phyloP scores from a whole-genome alignment of 2,329 filamentous ascomycete genomes.

The Cladosporium sp. region DNA sequence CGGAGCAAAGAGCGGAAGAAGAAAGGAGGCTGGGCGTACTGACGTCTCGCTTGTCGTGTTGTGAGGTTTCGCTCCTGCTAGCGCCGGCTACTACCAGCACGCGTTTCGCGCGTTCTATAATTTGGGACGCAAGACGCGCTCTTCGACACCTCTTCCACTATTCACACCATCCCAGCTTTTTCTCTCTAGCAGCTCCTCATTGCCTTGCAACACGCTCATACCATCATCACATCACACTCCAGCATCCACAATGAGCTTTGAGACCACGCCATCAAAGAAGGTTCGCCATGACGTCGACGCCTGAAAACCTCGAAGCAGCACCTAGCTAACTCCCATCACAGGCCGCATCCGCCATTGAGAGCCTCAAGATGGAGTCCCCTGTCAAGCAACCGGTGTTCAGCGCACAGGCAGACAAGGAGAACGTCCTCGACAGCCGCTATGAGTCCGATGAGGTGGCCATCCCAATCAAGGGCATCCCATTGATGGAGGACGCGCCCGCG shows the following conservation, averaged over 20 bases:
- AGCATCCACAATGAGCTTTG: conserved; percentile 52
- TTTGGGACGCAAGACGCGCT: neutral
- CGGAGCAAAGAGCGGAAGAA: neutral
- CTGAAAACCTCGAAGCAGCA: conserved; percentile 36
- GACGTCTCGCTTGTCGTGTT: conserved; percentile 10
- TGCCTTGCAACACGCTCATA: conserved; percentile 5
- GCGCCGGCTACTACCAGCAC: conserved; percentile 4
- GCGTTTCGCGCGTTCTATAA: conserved; percentile 15
- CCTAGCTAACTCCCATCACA: conserved; percentile 48
- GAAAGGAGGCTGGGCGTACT: conserved; percentile 10
- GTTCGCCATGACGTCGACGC: conserved; percentile 53
- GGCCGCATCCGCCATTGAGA: conserved; percentile 84
- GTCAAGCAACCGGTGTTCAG: conserved; percentile 85
- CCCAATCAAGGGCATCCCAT: conserved; percentile 54
- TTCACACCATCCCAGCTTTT: conserved; percentile 1
- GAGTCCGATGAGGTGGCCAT: conserved; percentile 58
- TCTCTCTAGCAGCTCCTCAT: conserved; percentile 12
- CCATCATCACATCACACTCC: conserved; percentile 6
- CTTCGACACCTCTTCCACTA: conserved; percentile 2
- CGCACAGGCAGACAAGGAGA: conserved; percentile 74
- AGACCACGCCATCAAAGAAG: conserved; percentile 74
- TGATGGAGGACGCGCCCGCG: conserved; percentile 40
- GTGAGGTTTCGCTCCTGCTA: conserved; percentile 2
- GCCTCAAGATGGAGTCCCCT: conserved; percentile 89
- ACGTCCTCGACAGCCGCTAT: conserved; percentile 55